Conservation (phyloP, 2,329 filamentous ascomycete genomes). For the Ascochyta rabiei region DNA sequence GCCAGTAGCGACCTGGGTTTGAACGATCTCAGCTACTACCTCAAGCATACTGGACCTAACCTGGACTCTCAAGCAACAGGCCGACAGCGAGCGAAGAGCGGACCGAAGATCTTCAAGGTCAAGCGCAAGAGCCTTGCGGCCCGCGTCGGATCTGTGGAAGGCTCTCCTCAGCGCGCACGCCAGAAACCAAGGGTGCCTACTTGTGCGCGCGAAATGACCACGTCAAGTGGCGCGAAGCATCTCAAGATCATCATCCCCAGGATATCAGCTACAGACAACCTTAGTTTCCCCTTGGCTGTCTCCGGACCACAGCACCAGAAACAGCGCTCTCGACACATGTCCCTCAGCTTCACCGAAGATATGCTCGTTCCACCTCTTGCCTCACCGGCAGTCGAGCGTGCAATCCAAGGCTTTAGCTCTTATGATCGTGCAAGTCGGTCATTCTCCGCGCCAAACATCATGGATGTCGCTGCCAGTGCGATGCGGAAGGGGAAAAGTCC, state of each 20-base stretch:
- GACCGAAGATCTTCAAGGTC: conserved; percentile 33
- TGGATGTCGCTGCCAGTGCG: conserved; percentile 9
- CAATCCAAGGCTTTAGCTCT: conserved; percentile 16
- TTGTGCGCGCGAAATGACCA: conserved; percentile 38
- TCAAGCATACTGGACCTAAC: conserved; percentile 40
- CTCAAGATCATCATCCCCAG: conserved; percentile 37
- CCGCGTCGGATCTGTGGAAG: conserved; percentile 29
- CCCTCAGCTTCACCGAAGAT: conserved; percentile 36
- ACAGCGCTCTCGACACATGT: conserved; percentile 22
- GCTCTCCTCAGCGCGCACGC: conserved; percentile 24
- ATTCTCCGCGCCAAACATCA: conserved; percentile 19
- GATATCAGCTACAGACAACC: conserved; percentile 16
- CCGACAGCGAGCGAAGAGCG: conserved; percentile 24
- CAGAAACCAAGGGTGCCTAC: conserved; percentile 26
- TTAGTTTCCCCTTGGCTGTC: conserved; percentile 8
- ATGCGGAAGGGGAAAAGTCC: conserved; percentile 23
- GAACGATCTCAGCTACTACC: conserved; percentile 40
- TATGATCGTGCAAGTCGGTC: conserved; percentile 12
- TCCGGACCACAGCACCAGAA: conserved; percentile 6
- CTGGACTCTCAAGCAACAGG: conserved; percentile 13
- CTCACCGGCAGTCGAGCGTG: conserved; percentile 12
- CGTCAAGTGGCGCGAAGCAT: conserved; percentile 37
- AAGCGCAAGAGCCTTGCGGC: conserved; percentile 33
- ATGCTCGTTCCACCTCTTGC: conserved; percentile 35
- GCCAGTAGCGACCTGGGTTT: conserved; percentile 32